Evolutionary conservation across 2,329 filamentous ascomycete genomes (phyloP).

Genomic region (Aureobasidium sp.): DNA sequence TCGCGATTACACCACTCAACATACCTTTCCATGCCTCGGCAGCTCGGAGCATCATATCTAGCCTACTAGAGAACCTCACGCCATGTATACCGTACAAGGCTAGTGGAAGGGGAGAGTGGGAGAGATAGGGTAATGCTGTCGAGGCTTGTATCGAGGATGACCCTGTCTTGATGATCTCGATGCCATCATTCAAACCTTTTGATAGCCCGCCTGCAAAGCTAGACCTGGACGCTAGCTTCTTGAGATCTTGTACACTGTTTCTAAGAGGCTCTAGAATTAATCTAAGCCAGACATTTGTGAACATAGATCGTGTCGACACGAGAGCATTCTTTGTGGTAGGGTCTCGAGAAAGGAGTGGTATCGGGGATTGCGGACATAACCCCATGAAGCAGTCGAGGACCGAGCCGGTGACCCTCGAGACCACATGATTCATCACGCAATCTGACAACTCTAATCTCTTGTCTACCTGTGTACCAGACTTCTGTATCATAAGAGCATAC

Average conservation of each 20-base stretch:
- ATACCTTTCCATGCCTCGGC: no score
- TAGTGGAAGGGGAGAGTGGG: no score
- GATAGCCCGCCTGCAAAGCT: background rate
- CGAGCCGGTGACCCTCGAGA: background rate
- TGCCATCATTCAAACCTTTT: background rate
- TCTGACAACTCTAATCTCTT: background rate
- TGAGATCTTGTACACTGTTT: no score
- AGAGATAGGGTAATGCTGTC: background rate
- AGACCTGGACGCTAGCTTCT: no score
- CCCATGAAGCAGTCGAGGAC: background rate
- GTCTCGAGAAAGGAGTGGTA: background rate
- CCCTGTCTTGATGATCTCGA: background rate
- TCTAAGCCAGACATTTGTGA: background rate
- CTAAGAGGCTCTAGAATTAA: no score
- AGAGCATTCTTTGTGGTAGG: background rate
- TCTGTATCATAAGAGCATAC: background rate
- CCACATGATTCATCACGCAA: slow-evolving; percentile 8
- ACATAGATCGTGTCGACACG: background rate
- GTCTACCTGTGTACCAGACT: background rate
- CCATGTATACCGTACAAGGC: background rate
- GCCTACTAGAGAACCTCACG: no score
- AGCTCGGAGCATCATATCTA: no score
- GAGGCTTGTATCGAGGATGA: background rate
- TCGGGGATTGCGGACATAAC: background rate
- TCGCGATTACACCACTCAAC: no score